phyloP scores from a whole-genome alignment of 441 rosid genomes.

The Adansonia rubrostipa region DNA sequence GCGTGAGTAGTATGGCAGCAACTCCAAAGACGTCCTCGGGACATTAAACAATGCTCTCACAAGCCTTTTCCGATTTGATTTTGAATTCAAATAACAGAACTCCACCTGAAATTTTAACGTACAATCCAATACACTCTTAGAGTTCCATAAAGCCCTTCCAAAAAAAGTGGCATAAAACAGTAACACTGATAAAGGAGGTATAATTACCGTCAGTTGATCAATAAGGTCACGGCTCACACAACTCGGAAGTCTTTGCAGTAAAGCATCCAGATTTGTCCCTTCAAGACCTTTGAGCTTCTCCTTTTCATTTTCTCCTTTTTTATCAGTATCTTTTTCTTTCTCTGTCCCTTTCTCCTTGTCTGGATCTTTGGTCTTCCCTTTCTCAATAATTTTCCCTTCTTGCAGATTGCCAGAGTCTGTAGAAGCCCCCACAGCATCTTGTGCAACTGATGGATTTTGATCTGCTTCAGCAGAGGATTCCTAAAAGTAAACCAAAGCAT shows the following conservation, averaged over 20 bases:
- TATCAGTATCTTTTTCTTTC: slow-evolving; percentile 84
- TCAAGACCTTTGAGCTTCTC: slow-evolving; percentile 89
- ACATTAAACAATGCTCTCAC: slow-evolving; percentile 95
- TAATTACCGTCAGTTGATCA: slow-evolving; percentile 87
- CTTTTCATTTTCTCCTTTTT: slow-evolving; percentile 79
- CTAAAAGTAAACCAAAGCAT: slow-evolving; percentile 37
- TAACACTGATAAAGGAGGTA: slow-evolving; percentile 31
- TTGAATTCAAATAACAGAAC: slow-evolving; percentile 93
- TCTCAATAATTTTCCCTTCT: slow-evolving; percentile 67
- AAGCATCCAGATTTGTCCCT: slow-evolving; percentile 92
- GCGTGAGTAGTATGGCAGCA: slow-evolving; percentile 92
- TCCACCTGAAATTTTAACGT: slow-evolving; percentile 71
- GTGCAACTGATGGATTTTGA: slow-evolving; percentile 53
- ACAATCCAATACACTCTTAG: neutral
- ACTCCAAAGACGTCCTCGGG: slow-evolving; percentile 95
- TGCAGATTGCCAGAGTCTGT: slow-evolving; percentile 58
- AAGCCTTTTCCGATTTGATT: slow-evolving; percentile 93
- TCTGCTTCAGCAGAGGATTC: slow-evolving; percentile 71
- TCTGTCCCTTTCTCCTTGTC: slow-evolving; percentile 81
- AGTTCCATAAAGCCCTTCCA: neutral
- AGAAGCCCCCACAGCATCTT: slow-evolving; percentile 63
- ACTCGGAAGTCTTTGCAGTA: slow-evolving; percentile 94
- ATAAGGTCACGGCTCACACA: slow-evolving; percentile 98
- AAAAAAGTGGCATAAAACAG: slow-evolving; percentile 6
- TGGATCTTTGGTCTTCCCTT: slow-evolving; percentile 63